A percentile compares a stretch with the other conserved stretches of the same genome.
These are phyloP conservation scores for Angomonas deanei DNA, from an alignment of 208 protist genomes.

Conservation along the genomic window DNA sequence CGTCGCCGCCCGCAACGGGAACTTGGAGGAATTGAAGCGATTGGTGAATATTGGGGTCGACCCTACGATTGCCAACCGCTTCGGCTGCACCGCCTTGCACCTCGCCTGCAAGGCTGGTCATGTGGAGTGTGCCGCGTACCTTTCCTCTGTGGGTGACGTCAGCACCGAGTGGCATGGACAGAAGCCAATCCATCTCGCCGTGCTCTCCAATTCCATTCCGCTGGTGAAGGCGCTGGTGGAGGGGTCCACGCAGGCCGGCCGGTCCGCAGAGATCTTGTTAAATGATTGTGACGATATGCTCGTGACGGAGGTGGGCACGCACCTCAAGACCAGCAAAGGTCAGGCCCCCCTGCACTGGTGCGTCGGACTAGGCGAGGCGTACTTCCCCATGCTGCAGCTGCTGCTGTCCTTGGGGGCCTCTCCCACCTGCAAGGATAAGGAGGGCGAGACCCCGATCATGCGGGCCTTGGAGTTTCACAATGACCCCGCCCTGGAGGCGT, in stretches of 20 bases:
- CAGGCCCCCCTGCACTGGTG: slow-evolving; percentile 82
- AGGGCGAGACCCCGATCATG: slow-evolving; percentile 74
- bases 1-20: slow-evolving; percentile 66
- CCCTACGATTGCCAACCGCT: slow-evolving; percentile 72
- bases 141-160: slow-evolving; percentile 52
- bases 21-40: slow-evolving; percentile 71
- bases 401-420: slow-evolving; percentile 61
- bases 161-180: slow-evolving; percentile 72
- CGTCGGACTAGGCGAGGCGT: slow-evolving; percentile 58
- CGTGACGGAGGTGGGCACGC: slow-evolving; percentile 42
- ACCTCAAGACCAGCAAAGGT: slow-evolving; percentile 47
- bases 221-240: slow-evolving; percentile 60
- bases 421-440: slow-evolving; percentile 66
- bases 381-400: slow-evolving; percentile 65
- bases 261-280: slow-evolving; percentile 48
- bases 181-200: slow-evolving; percentile 76
- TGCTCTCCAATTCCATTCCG: slow-evolving; percentile 57
- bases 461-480: slow-evolving; percentile 68
- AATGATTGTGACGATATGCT: slow-evolving; percentile 79
- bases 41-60: slow-evolving; percentile 65
- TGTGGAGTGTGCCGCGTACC: slow-evolving; percentile 59
- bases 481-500: slow-evolving; percentile 41
- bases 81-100: slow-evolving; percentile 85
- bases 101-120: slow-evolving; percentile 81
- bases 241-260: slow-evolving; percentile 46